Evolutionary conservation across 1,139 yeast species (phyloP), one percentile per base, ranked within the genome.

Genomic region (Yamadazyma epiphylla): DNA sequence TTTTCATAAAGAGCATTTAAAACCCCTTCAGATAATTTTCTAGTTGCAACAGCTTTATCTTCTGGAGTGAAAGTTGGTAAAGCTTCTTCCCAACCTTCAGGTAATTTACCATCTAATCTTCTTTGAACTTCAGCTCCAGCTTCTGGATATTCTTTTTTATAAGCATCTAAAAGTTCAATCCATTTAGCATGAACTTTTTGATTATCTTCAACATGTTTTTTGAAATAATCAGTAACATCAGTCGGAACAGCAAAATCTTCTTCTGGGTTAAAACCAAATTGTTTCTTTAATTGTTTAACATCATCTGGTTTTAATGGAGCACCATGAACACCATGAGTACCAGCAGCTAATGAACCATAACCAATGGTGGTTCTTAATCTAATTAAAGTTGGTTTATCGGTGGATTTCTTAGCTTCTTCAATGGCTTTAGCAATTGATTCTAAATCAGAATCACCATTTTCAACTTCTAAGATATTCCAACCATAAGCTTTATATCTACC

Each of bases 291-390:
- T 68, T 87, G 96, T 56, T 73, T 79, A 55, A 89, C 74, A 59
- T 91, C 99, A 55, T 89, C 98, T 29, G 89, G 69, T 77, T 89
- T 88, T 67, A 91, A 79, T 55, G 99, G 96, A 45, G 96, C 73
- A 62, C 99, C 99, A 69, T 94, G 99, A 38, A 94, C 98, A 51
- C 82, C 73, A 66, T 84, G 91, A 42, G 96, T 80, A 52, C 98
- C 98, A 52, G 77, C 77, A 45, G 70, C 65, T 54, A 80, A 64
- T 33, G 98, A 91, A 58, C 99, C 98, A 69, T 58, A 89, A 60
- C 98, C 99, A 55, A 91, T 91, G 60, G 84, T 83, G 54, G 98
- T 91, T 53, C 80, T 75, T 60, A 91, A 70, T 66, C 88, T 80
- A 64, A 91, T 84, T 63, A 88, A 73, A 39, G 96, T 77, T 62